Base-by-base conservation (phyloP, 2,329 filamentous ascomycete species). In the Epichloe typhina region DNA sequence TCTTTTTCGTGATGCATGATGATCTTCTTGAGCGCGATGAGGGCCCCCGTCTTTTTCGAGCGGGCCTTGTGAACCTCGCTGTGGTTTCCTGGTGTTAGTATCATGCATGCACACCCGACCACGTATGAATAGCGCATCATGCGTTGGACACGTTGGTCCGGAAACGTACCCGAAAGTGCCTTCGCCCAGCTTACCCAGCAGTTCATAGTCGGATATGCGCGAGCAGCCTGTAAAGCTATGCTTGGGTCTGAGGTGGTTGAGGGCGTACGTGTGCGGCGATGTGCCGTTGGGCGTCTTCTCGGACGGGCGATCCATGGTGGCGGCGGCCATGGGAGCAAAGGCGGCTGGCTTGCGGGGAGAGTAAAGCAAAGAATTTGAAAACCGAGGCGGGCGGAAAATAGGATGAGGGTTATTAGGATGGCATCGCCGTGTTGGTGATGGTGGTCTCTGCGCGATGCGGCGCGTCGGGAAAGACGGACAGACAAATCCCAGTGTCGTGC, bases 1-100 rank as follows among this genome's bases (percentile, higher is more conserved):
- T 98, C 93, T 66, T 96, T 97, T 72, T 98, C 93, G 66, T 97
- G 95, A 66, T 97, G 93, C 87, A 97, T 96, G 57, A 98, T 81
- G 58, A 98, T 98, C 76, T 97, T 97, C 73, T 98, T 98, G 62
- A 98, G 69, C 4, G 93, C 93, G 54, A 95, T 86, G 44, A 91
- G 68, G 23, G 79, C 76, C 50, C 86, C 84, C 1, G 82, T 86
- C 61, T 78, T 85, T 61, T 80, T 83, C 31, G 86, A 88, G 54
- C 80, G 80, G 54, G 89, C 93, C 62, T 91, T 93, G 67, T 95
- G 88, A 39, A 97, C 93, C 71, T 97, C 89, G 58, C 84, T 86
- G 55, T 17, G 21, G 31, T 15, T 7, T 39, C 8, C 17, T 23
- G n/a, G 1, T 41, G n/a, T 8, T 15, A 13, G 26, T 31, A 31